These are phyloP conservation scores for Catharanthus roseus DNA, from an alignment of 257 asterid species.

Conservation along the genomic window DNA sequence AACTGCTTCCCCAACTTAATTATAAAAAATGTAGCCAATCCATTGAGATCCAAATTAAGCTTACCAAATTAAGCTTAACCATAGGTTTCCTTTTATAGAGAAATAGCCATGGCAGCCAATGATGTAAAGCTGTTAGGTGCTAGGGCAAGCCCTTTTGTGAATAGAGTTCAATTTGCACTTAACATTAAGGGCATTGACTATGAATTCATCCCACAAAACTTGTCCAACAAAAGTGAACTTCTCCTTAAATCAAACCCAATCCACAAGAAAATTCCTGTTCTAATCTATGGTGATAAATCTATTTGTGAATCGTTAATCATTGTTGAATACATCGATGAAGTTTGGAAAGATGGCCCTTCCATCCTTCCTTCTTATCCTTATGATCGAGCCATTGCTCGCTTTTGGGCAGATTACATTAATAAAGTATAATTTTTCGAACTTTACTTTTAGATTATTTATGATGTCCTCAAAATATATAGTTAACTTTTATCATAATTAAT, in stretches of 20 bases:
- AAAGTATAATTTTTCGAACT: no score
- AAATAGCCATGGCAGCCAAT: conserved; percentile 32
- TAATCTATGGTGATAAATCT: conserved; percentile 33
- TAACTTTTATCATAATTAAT: no score
- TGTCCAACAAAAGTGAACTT: conserved; percentile 27
- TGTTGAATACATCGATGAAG: conserved; percentile 37
- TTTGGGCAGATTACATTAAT: conserved; percentile 46
- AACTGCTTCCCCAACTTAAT: no score
- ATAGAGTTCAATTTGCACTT: conserved; percentile 39
- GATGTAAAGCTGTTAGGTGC: conserved; percentile 40
- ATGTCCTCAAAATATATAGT: no score
- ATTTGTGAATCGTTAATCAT: conserved; percentile 49
- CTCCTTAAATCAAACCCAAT: conserved; percentile 46
- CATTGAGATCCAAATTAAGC: no score
- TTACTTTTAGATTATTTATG: no score
- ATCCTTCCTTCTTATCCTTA: conserved; percentile 39
- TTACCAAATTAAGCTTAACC: no score
- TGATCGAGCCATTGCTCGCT: conserved; percentile 42
- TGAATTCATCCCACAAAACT: conserved; percentile 28
- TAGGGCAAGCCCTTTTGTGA: conserved; percentile 35
- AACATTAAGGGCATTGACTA: conserved; percentile 42
- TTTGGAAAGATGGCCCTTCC: conserved; percentile 29
- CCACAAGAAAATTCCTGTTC: conserved; percentile 52
- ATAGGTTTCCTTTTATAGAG: no score
- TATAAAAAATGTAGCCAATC: no score